Conservation (phyloP, 2,329 filamentous ascomycete genomes). For the Beauveria pseudobassiana region DNA sequence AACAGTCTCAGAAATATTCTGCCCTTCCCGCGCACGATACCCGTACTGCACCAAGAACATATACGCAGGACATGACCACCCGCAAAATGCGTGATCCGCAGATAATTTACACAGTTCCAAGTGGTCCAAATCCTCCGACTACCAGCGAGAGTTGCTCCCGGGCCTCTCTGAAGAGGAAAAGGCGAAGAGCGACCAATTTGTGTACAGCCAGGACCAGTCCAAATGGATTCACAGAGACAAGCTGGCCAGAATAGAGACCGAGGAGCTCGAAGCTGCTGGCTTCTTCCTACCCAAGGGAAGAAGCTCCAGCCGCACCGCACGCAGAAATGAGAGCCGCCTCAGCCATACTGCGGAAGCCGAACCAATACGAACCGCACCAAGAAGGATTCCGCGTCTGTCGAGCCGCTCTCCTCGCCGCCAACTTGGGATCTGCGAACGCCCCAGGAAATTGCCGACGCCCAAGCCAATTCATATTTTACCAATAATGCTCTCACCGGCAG, state of each 20-base stretch:
- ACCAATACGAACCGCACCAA: constrained; percentile 24
- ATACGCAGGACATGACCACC: constrained; percentile 18
- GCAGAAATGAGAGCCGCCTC: constrained; percentile 28
- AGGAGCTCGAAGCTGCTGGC: constrained; percentile 72
- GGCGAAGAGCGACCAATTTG: constrained; percentile 22
- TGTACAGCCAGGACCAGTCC: constrained; percentile 47
- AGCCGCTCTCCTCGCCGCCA: constrained; percentile 31
- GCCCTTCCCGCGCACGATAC: background rate
- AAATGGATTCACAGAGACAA: constrained; percentile 87
- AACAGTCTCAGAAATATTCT: constrained; percentile 2
- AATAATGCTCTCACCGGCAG: constrained; percentile 49
- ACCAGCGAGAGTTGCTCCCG: constrained; percentile 18
- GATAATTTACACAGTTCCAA: constrained; percentile 24
- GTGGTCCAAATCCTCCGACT: constrained; percentile 17
- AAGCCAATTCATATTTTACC: constrained; percentile 44
- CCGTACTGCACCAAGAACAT: background rate
- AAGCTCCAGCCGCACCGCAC: constrained; percentile 40
- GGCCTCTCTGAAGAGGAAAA: constrained; percentile 18
- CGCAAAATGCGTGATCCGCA: constrained; percentile 29
- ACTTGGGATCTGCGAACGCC: constrained; percentile 68
- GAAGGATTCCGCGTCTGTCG: constrained; percentile 39
- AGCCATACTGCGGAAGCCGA: constrained; percentile 27
- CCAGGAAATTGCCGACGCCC: constrained; percentile 65
- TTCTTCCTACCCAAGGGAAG: constrained; percentile 52
- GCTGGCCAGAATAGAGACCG: constrained; percentile 70